Evolutionary conservation across 805 yeast genomes (phyloP), one percentile per base, ranked within the genome.

Genomic region (Saccharomycopsis schoenii): DNA sequence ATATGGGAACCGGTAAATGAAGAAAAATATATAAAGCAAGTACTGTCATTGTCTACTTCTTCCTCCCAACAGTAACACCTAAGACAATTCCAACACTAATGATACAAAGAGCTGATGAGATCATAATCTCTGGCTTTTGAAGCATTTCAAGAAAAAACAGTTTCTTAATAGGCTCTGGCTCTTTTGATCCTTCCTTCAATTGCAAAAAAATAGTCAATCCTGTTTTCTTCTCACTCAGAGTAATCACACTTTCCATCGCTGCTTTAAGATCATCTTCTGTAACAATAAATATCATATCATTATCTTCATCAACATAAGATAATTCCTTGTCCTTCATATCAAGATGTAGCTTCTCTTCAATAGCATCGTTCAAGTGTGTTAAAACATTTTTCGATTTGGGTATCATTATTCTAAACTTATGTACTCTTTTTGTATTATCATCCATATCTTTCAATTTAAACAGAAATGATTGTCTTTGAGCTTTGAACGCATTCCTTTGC

Each of bases 271-370:
- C 79, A 24, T 69, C 71, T 51, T 71, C 74, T 57, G 69, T 72
- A 9, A 67, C 70, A 11, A 77, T 67, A 1, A 69, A 57, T 4
- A 76, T 67, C 59, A 70, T 57, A 61, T 77, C 78, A 1, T 69
- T 70, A 34, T 74, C 79, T 39, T 73, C 75, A 58, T 77, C 80
- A 15, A 70, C 65, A 60, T 76, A 77, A 39, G 75, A 70, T 11
- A 77, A 58, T 21, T 73, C 74, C 60, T 71, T 67, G 1, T 43
- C 47, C n/a, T 61, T 64, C 0, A 61, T 52, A 17, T 63, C 59
- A 25, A 67, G 50, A 2, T 65, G 62, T 14, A 74, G 56, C 58
- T 65, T 70, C 12, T 60, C 66, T 21, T 61, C 61, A 34, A 71
- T 65, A 39, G 71, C 72, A 5, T 25, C 9, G 57, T 66, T 64